A percentile compares a stretch with the other conserved stretches of the same genome.
Evolutionary conservation across 2,329 filamentous ascomycete species (phyloP).

Genomic region (Apiospora malaysiana): DNA sequence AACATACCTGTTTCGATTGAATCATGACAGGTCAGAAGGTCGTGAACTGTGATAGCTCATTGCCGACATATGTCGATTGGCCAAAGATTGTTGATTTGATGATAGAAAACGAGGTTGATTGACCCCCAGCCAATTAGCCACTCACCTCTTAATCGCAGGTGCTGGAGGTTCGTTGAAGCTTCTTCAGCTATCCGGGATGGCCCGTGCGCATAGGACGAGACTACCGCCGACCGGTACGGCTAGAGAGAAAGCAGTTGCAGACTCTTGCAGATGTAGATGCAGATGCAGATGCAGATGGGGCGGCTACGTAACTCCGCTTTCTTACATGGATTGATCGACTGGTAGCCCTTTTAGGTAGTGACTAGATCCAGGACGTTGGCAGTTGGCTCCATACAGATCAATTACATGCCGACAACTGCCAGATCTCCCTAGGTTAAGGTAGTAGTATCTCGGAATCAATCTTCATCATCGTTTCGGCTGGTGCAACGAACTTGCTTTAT

Average conservation of each 20-base stretch:
- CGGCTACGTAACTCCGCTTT: slow-evolving; percentile 6
- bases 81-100: neutral
- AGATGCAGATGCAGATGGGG: slow-evolving; percentile 10
- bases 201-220: neutral
- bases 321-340: slow-evolving; percentile 16
- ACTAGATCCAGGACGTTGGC: neutral
- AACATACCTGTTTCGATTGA: slow-evolving; percentile 5
- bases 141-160: no score
- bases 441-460: no score
- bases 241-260: neutral
- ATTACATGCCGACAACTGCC: no score
- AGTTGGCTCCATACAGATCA: neutral
- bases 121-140: no score
- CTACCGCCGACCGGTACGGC: no score
- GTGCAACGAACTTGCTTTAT: slow-evolving; percentile 5
- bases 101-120: neutral
- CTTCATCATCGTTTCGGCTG: no score
- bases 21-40: neutral
- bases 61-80: neutral
- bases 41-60: slow-evolving; percentile 2
- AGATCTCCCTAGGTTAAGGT: no score
- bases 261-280: slow-evolving; percentile 5
- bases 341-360: neutral
- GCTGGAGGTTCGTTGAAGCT: slow-evolving; percentile 16
- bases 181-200: neutral